A percentile compares a stretch with the other conserved stretches of the same genome.
Evolutionary conservation across 1,139 yeast genomes (phyloP).

Genomic region (Pichia sp.): DNA sequence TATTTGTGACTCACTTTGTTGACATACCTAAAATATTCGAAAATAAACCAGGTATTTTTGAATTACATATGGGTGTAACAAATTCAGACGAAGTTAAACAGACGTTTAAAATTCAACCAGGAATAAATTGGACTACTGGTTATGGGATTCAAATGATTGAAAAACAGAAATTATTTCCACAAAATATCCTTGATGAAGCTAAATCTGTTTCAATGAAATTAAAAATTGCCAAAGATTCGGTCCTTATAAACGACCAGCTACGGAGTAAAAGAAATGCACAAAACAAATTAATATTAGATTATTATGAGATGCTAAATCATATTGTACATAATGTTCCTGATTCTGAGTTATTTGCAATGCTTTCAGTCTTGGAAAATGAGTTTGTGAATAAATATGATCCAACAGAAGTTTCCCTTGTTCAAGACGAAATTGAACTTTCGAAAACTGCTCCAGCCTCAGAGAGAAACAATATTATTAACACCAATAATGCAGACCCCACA

Average conservation of each 20-base stretch:
- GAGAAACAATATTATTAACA: not conserved
- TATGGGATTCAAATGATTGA: slow-evolving; percentile 31
- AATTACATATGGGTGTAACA: slow-evolving; percentile 26
- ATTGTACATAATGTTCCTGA: slow-evolving; percentile 4
- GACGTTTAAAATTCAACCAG: slow-evolving; percentile 26
- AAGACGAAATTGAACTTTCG: too few species aligned
- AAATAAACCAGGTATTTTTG: slow-evolving; percentile 16
- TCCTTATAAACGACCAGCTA: not conserved
- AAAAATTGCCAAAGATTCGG: slow-evolving; percentile 10
- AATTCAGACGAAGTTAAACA: slow-evolving; percentile 18
- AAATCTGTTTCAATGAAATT: slow-evolving; percentile 24
- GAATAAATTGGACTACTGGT: slow-evolving; percentile 21
- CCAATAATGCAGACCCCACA: too few species aligned
- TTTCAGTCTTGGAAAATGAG: slow-evolving; percentile 2
- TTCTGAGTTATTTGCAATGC: not conserved
- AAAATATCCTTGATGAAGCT: slow-evolving; percentile 26
- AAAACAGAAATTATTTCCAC: slow-evolving; percentile 26
- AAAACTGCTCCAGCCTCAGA: too few species aligned
- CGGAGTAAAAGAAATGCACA: not conserved
- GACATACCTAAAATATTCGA: slow-evolving; percentile 33
- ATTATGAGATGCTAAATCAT: slow-evolving; percentile 10
- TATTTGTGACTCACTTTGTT: slow-evolving; percentile 37
- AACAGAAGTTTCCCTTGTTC: not conserved
- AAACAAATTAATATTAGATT: slow-evolving; percentile 10
- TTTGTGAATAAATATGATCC: slow-evolving; percentile 6